phyloP scores from a whole-genome alignment of 345 rosid species.

The Adansonia digitata region DNA sequence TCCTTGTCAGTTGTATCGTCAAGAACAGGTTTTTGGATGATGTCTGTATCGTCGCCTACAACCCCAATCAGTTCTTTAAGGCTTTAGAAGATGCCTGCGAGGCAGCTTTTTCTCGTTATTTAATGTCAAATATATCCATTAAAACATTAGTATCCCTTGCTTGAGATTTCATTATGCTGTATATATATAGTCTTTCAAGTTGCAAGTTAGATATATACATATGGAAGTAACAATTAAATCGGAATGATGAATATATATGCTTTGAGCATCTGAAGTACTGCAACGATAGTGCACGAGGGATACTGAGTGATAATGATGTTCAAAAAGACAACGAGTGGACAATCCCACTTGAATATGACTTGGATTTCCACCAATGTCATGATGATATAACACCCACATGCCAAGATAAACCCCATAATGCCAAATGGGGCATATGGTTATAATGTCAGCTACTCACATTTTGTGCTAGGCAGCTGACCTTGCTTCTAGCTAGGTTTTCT shows the following conservation, averaged over 20 bases:
- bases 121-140: no score
- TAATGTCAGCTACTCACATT: background rate
- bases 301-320: background rate
- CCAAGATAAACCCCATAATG: constrained; percentile 16
- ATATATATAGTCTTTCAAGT: no score
- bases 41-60: no score
- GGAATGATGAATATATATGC: background rate
- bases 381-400: constrained; percentile 11
- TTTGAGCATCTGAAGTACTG: background rate
- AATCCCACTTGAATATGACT: constrained; percentile 24
- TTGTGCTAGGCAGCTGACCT: background rate
- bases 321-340: constrained; percentile 14
- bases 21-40: no score
- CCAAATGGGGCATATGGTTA: constrained; percentile 4
- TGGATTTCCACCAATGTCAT: constrained; percentile 29
- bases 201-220: no score
- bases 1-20: no score
- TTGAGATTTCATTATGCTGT: no score
- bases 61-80: no score
- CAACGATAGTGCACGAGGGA: background rate
- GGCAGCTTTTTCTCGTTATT: no score
- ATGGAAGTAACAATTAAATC: no score
- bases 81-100: no score
- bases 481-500: background rate
- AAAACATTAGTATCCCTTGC: no score